A percentile compares a stretch with the other conserved stretches of the same genome.
phyloP scores from a whole-genome alignment of 2,329 filamentous ascomycete species.

The Exophiala sp. region DNA sequence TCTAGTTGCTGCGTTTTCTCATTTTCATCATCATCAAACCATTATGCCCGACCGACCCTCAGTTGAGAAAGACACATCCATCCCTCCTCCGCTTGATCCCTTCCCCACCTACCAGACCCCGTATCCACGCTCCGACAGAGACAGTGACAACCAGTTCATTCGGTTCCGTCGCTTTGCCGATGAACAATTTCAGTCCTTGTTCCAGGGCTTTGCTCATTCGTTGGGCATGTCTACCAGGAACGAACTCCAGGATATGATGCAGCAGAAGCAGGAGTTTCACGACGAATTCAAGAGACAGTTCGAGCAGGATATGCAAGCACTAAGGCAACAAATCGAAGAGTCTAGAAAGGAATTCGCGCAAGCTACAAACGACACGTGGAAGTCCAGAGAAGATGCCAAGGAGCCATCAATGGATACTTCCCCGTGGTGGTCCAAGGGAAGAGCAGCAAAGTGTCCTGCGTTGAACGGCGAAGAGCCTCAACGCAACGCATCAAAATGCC shows the following conservation, averaged over 20 bases:
- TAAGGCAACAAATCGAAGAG: slow-evolving; percentile 20
- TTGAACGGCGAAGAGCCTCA: slow-evolving; percentile 9
- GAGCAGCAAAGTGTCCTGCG: slow-evolving; percentile 12
- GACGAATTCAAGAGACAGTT: slow-evolving; percentile 23
- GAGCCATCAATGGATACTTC: slow-evolving; percentile 1
- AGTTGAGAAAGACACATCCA: slow-evolving; percentile 6
- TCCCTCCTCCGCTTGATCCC: slow-evolving; percentile 28
- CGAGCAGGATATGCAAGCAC: slow-evolving; percentile 25
- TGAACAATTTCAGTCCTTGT: slow-evolving; percentile 53
- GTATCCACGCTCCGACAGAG: slow-evolving; percentile 27
- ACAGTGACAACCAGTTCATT: slow-evolving; percentile 55
- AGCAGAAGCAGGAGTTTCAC: slow-evolving; percentile 19
- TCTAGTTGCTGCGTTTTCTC: neutral
- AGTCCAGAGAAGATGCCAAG: slow-evolving; percentile 9
- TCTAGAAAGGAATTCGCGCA: slow-evolving; percentile 3
- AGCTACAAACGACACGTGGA: slow-evolving; percentile 4
- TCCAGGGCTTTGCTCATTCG: slow-evolving; percentile 46
- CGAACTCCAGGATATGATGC: slow-evolving; percentile 20
- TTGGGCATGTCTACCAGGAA: slow-evolving; percentile 13
- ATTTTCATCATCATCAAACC: neutral
- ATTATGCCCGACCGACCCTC: slow-evolving; percentile 30
- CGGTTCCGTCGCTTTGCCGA: slow-evolving; percentile 61
- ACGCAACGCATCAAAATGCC: slow-evolving; percentile 13
- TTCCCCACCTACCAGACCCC: slow-evolving; percentile 28
- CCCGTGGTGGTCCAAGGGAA: slow-evolving; percentile 17